phyloP scores from a whole-genome alignment of 805 yeast genomes.

The Candida methanosorbosa region DNA sequence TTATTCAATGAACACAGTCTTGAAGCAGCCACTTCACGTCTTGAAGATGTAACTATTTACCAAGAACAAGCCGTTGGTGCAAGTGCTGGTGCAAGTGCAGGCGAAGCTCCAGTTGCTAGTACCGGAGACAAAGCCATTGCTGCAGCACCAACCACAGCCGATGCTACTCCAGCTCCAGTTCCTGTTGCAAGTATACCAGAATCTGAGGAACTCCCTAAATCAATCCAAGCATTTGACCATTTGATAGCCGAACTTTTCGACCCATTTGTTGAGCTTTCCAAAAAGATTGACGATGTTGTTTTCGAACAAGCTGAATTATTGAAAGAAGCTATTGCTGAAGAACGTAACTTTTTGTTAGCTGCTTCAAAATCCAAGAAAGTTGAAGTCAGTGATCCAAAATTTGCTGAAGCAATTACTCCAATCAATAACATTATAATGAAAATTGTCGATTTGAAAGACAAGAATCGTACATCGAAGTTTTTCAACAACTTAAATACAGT shows the following conservation, averaged over 20 bases:
- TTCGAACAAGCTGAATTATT: constrained; percentile 44
- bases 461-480: constrained; percentile 56
- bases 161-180: constrained; percentile 11
- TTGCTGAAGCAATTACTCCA: constrained; percentile 55
- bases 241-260: constrained; percentile 43
- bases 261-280: constrained; percentile 52
- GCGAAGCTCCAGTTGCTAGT: constrained; percentile 5
- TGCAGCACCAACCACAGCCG: constrained; percentile 9
- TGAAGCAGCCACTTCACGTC: constrained; percentile 89
- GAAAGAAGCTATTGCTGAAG: constrained; percentile 47
- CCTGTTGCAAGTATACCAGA: constrained; percentile 12
- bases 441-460: constrained; percentile 62
- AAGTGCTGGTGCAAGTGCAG: constrained; percentile 4
- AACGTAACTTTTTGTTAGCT: constrained; percentile 49
- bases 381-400: constrained; percentile 42
- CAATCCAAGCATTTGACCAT: constrained; percentile 43
- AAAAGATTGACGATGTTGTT: constrained; percentile 46
- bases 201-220: constrained; percentile 27
- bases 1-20: constrained; percentile 34
- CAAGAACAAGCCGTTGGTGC: constrained; percentile 49
- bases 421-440: constrained; percentile 51
- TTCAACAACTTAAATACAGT: constrained; percentile 73
- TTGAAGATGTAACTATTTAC: constrained; percentile 78
- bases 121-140: constrained; percentile 5
- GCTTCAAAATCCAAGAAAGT: constrained; percentile 62